Percentiles rank a stretch among this genome's conserved stretches.
These are phyloP conservation scores for Nidula microcarpa DNA, from an alignment of 768 basidiomycete species.

Conservation along the genomic window DNA sequence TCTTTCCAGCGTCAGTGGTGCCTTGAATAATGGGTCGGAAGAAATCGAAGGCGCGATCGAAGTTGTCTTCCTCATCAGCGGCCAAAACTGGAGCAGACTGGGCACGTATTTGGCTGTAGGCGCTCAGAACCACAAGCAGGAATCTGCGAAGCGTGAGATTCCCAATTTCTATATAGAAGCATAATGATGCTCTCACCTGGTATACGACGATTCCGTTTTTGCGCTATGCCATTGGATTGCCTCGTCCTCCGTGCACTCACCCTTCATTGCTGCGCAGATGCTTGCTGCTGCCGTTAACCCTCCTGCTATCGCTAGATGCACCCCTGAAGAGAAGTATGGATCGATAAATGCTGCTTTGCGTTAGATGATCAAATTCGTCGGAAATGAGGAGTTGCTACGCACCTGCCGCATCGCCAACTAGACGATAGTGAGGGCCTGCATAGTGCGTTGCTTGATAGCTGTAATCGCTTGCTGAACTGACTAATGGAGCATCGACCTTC, in stretches of 20 bases:
- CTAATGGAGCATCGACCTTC: slow-evolving; percentile 6
- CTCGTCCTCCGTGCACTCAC: slow-evolving; percentile 14
- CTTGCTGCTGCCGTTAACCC: slow-evolving; percentile 25
- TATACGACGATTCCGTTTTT: slow-evolving; percentile 20
- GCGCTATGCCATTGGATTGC: slow-evolving; percentile 20
- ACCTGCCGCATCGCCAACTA: slow-evolving; percentile 33
- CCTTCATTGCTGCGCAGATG: slow-evolving; percentile 22
- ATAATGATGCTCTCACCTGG: slow-evolving; percentile 13
- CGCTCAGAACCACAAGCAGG: slow-evolving; percentile 33
- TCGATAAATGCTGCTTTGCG: slow-evolving; percentile 30
- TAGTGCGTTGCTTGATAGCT: slow-evolving; percentile 21
- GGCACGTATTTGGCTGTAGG: slow-evolving; percentile 38
- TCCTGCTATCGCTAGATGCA: slow-evolving; percentile 28
- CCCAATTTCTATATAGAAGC: neutral
- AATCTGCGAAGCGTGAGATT: slow-evolving; percentile 18
- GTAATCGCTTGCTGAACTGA: slow-evolving; percentile 20
- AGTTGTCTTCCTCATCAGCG: slow-evolving; percentile 34
- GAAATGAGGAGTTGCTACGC: slow-evolving; percentile 1
- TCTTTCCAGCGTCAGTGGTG: slow-evolving; percentile 10
- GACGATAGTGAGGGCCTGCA: slow-evolving; percentile 18
- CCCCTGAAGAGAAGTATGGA: slow-evolving; percentile 32
- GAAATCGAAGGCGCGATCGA: slow-evolving; percentile 35
- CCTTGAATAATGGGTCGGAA: slow-evolving; percentile 19
- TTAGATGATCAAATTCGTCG: too few relatives aligned
- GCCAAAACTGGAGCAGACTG: slow-evolving; percentile 27